phyloP scores from a whole-genome alignment of 192 early-diverging fungal species.

The Coemansia sp. region DNA sequence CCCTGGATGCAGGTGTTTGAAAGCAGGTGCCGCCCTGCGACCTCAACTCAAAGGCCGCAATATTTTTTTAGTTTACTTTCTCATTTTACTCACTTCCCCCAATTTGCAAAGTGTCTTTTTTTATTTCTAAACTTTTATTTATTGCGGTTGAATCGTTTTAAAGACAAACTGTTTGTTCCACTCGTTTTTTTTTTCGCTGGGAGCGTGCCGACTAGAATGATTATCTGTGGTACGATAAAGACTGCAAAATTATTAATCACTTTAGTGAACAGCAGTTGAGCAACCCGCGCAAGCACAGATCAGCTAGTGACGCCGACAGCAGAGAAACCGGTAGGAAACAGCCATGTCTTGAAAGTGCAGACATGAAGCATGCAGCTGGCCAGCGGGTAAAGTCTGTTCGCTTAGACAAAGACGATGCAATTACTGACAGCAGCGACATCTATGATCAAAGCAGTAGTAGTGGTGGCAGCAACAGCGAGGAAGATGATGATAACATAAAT shows the following conservation, averaged over 20 bases:
- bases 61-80: too few relatives aligned
- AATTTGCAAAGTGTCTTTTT: too few relatives aligned
- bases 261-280: too few relatives aligned
- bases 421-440: conserved; percentile 20
- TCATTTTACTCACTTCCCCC: too few relatives aligned
- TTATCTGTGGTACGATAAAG: conserved; percentile 55
- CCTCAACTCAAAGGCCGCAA: too few relatives aligned
- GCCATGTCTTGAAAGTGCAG: conserved; percentile 12
- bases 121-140: too few relatives aligned
- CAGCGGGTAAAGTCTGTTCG: conserved; percentile 11
- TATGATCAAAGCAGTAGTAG: neutral
- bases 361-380: conserved; percentile 21
- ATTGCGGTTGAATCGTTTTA: conserved; percentile 36
- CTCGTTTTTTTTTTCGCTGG: conserved; percentile 71
- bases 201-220: conserved; percentile 61
- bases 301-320: too few relatives aligned
- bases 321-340: conserved; percentile 22
- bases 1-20: neutral
- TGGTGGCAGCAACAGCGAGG: neutral
- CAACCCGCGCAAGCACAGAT: neutral
- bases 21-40: too few relatives aligned
- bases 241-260: conserved; percentile 16
- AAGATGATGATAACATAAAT: too few relatives aligned
- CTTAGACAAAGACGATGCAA: conserved; percentile 2
- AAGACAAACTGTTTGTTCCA: conserved; percentile 63